Percentiles rank a stretch among this genome's conserved stretches.
These are phyloP conservation scores for Globisporangium paroecandrum DNA, from an alignment of 352 stramenopile genomes.

Conservation along the genomic window DNA sequence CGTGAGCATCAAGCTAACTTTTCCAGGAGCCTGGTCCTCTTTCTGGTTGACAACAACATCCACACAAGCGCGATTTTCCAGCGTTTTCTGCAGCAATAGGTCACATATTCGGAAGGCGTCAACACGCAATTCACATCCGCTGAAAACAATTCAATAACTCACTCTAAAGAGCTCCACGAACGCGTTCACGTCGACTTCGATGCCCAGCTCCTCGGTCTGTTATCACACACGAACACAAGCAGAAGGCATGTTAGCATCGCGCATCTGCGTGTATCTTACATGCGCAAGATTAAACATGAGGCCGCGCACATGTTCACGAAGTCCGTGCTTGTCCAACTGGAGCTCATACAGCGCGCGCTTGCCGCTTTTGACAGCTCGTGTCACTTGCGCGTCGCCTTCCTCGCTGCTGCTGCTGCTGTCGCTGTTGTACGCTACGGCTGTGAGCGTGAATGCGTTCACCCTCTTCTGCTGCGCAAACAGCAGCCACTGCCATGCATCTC, in stretches of 20 bases:
- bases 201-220: slow-evolving; percentile 55
- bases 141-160: not conserved
- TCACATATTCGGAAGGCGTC: not conserved
- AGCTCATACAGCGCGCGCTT: slow-evolving; percentile 34
- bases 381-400: not conserved
- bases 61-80: slow-evolving; percentile 36
- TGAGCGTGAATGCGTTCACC: slow-evolving; percentile 27
- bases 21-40: not conserved
- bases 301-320: slow-evolving; percentile 6
- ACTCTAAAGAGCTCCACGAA: slow-evolving; percentile 44
- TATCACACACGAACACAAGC: not conserved
- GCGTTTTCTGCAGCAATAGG: slow-evolving; percentile 28
- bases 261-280: not conserved
- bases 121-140: not conserved
- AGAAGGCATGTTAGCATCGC: not conserved
- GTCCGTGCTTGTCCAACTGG: slow-evolving; percentile 16
- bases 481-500: slow-evolving; percentile 38
- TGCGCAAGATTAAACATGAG: no score
- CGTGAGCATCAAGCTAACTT: slow-evolving; percentile 39
- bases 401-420: not conserved
- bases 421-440: slow-evolving; percentile 21
- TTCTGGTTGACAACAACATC: slow-evolving; percentile 30
- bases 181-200: slow-evolving; percentile 35
- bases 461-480: slow-evolving; percentile 35
- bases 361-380: not conserved